Base-by-base conservation (phyloP, 176 grass and related monocot genomes). In the Ensete ventricosum region DNA sequence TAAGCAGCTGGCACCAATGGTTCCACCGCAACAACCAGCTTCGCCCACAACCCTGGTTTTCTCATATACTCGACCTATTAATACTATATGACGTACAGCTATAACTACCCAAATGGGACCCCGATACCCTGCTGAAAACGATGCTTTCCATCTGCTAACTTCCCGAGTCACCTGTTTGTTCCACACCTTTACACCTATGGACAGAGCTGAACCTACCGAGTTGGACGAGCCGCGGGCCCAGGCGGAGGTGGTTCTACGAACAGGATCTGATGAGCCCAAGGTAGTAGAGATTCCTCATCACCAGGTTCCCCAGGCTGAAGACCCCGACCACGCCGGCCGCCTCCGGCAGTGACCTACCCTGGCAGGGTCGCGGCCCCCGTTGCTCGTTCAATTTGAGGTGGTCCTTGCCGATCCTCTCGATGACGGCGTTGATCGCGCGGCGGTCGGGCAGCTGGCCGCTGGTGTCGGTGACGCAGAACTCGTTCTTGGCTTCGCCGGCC, bases 381-480 rank as follows among this genome's bases (percentile, higher is more conserved):
- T 91, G 88, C 79, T 95, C 90, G 23, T 88, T 80, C 53, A 95
- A 73, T 16, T 83, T 81, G 71, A 99, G 85, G 82, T 78, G 84
- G 68, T 81, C 87, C 19, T 84, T 82, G 19, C 96, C 96, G 70
- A 99, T 81, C 66, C 72, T 87, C 75, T 99, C 80, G 72, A 88
- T 90, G 24, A 99, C 82, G 9, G 87, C 81, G 48, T 89, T 78
- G 82, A 99, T 91, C 13, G 81, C 83, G 81, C 83, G 87, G 67
- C 84, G 82, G 69, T 99, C 96, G 3, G 96, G 88, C 0, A 81
- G 84, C 1, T 76, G 76, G 9, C 91, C 96, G 34, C 75, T 76
- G 14, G 77, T 89, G 71, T 95, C 91, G 1, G 91, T 95, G 57
- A 99, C 91, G 53, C 89, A 89, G 82, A 99, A 99, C 73, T 86